These are phyloP conservation scores for Aspergillus carlsbadensis DNA, from an alignment of 495 filamentous ascomycete species.

Conservation along the genomic window DNA sequence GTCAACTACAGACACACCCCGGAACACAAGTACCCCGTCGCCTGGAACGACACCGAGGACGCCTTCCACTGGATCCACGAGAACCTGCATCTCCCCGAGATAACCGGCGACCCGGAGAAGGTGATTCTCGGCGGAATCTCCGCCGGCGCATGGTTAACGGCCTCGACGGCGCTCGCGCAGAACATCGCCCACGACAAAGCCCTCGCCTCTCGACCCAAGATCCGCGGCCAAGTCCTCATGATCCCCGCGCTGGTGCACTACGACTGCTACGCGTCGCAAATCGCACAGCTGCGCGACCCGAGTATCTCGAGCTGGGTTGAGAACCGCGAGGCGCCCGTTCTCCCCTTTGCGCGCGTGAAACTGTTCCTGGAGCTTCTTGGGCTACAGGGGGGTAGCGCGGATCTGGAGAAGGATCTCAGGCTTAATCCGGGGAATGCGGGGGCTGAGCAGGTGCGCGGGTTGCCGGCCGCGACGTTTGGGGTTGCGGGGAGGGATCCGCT, in stretches of 20 bases:
- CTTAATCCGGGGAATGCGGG: constrained; percentile 43
- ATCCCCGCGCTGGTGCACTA: constrained; percentile 38
- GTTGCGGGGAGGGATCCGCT: constrained; percentile 47
- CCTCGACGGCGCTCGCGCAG: constrained; percentile 35
- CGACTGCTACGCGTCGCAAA: constrained; percentile 32
- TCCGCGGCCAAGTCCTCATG: constrained; percentile 44
- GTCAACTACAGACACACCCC: constrained; percentile 50
- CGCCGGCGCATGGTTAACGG: constrained; percentile 45
- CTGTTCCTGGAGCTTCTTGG: constrained; percentile 35
- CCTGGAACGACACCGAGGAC: constrained; percentile 48
- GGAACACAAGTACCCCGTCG: constrained; percentile 38
- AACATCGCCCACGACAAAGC: constrained; percentile 22
- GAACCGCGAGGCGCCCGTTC: constrained; percentile 38
- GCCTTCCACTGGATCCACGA: constrained; percentile 46
- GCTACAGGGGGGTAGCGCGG: constrained; percentile 12
- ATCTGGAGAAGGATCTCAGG: constrained; percentile 25
- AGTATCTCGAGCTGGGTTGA: constrained; percentile 38
- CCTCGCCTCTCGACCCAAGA: constrained; percentile 25
- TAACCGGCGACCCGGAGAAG: constrained; percentile 24
- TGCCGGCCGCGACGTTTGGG: constrained; percentile 45
- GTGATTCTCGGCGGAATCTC: constrained; percentile 49
- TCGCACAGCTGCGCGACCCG: constrained; percentile 32
- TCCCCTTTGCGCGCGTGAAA: constrained; percentile 30
- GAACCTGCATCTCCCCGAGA: constrained; percentile 31
- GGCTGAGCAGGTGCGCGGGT: constrained; percentile 35